Base-by-base conservation (phyloP, 495 filamentous ascomycete species). In the Penicillium cataractarum region DNA sequence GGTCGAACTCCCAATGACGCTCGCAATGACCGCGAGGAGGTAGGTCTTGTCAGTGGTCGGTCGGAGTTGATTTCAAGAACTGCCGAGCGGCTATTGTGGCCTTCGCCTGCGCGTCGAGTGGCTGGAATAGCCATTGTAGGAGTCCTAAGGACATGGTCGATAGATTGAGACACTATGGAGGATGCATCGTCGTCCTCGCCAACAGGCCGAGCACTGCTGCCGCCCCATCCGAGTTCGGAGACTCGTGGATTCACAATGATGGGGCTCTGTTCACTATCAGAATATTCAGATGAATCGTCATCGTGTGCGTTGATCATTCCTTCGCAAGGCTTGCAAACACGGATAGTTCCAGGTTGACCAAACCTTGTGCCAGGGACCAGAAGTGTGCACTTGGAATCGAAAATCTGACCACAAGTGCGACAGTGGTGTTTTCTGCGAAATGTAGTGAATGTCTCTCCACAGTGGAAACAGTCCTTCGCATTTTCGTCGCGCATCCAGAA, bases 401-500 rank as follows among this genome's bases (percentile, higher is more conserved):
- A 98, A 40, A 99, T 99, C 71, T 97, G 96, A 32, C 96, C 96
- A 72, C 96, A 89, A 50, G 83, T 83, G 51, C 96, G 87, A 71
- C 96, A 99, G 70, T 99, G 96, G 76, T 99, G 96, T 70, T 98
- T 98, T 58, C 96, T 86, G 58, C 96, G 85, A 70, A 97, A 98
- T 22, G 96, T 96, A 3, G 92, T 90, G 67, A 99, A 98, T 21
- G 91, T 83, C 63, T 92, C 89, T 46, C 88, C 89, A 68, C 96
- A 99, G 49, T 91, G 83, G 70, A 98, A 99, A 71, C 96, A 99
- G 65, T 97, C 94, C 75, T 94, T 98, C 49, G 93, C 94, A 70
- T 96, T 97, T 70, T 98, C 96, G 76, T 99, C 96, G 49, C 91
- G 90, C 96, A 99, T 99, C 96, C 96, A 99, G 71, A 96, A 98